A percentile compares a stretch with the other conserved stretches of the same genome.
These are phyloP conservation scores for Candida wancherniae DNA, from an alignment of 805 yeast species.

Conservation along the genomic window DNA sequence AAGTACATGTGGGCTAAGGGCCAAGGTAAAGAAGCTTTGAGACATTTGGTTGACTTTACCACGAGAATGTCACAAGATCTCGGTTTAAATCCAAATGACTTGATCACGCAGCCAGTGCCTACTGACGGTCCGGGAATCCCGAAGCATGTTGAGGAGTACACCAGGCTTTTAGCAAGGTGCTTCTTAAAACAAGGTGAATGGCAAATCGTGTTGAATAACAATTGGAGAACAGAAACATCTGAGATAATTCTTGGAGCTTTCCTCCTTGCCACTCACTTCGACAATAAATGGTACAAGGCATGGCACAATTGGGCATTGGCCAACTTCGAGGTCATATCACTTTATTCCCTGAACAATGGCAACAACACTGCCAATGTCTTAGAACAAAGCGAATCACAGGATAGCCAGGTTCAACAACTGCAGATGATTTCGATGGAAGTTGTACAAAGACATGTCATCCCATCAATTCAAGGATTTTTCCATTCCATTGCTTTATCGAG, in stretches of 20 bases:
- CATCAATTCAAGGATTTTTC: constrained; percentile 94
- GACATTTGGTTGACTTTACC: constrained; percentile 83
- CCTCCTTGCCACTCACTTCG: constrained; percentile 91
- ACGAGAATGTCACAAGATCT: constrained; percentile 85
- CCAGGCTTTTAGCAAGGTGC: constrained; percentile 84
- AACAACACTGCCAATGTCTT: constrained; percentile 15
- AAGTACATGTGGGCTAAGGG: constrained; percentile 98
- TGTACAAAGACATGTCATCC: constrained; percentile 84
- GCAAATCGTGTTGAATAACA: constrained; percentile 77
- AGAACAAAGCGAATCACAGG: constrained; percentile 25
- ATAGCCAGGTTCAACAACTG: constrained; percentile 13
- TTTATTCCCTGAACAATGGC: constrained; percentile 35
- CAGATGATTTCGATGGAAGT: constrained; percentile 41
- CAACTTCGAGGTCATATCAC: constrained; percentile 88
- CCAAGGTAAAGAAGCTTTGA: constrained; percentile 77
- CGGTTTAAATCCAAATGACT: constrained; percentile 80
- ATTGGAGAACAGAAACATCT: constrained; percentile 74
- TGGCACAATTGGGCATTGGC: constrained; percentile 99
- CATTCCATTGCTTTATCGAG: constrained; percentile 86
- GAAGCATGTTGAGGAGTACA: constrained; percentile 75
- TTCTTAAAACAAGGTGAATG: constrained; percentile 98
- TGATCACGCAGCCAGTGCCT: constrained; percentile 82
- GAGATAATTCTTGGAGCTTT: constrained; percentile 89
- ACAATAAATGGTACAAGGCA: constrained; percentile 91
- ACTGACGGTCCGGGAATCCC: constrained; percentile 65